Base-by-base conservation (phyloP, 129 eudicot genomes). In the Cynara cardunculus region DNA sequence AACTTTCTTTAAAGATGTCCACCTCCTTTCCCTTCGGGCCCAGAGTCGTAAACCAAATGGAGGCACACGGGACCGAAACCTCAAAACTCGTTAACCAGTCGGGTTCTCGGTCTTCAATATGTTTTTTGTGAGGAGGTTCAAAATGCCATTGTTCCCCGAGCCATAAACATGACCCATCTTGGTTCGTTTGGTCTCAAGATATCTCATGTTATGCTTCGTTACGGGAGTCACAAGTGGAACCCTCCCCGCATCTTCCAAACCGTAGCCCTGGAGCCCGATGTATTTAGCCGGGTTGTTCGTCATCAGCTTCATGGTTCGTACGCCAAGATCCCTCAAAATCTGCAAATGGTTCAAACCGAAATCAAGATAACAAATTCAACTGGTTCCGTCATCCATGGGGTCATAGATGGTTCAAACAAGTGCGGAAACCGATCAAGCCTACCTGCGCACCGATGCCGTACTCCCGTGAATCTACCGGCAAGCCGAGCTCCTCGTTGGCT, bases 361-460 rank as follows among this genome's bases (percentile, higher is more conserved):
- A 70, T 78, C 66, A 73, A 44, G 25, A 73, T 73, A 28, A n/a
- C n/a, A n/a, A n/a, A 53, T 16, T 19, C 24, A 74, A 49, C 2
- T 18, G 46, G 28, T 18, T 27, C 18, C 7, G 2, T 59, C 25
- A 4, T n/a, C 32, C 49, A 31, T 7, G 25, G 27, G 27, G 6
- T 28, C 3, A 18, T 18, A 18, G 64, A 16, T 53, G 24, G 64
- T 18, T 56, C 24, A 3, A 11, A 3, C 19, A 3, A 53, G 6
- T 53, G 62, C 6, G 61, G 61, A 46, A 46, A 27, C 10, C 7
- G 32, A 25, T n/a, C 22, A 14, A 69, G 44, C 73, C 44, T 91
- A 94, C 98, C 97, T 94, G 97, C 34, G 98, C 98, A 44, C 96
- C 98, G 56, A 91, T 85, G 30, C 94, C 97, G 7, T 94, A 94